These are phyloP conservation scores for Xanthoconium separans DNA, from an alignment of 1,284 basidiomycete species.

Conservation along the genomic window DNA sequence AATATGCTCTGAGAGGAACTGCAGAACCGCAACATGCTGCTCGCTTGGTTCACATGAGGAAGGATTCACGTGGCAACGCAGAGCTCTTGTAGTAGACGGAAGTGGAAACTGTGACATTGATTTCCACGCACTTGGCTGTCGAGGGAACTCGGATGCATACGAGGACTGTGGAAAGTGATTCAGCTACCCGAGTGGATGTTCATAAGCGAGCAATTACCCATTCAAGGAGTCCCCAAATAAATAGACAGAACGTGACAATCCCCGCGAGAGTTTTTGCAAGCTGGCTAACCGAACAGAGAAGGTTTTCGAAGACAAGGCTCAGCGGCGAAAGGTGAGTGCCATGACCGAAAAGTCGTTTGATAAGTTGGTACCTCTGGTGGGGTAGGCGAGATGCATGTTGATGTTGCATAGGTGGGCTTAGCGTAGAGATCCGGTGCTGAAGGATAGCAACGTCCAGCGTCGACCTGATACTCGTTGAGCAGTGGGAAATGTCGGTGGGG, in stretches of 20 bases:
- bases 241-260: conserved; percentile 21
- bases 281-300: conserved; percentile 13
- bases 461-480: conserved; percentile 2
- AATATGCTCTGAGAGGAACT: conserved; percentile 31
- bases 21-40: conserved; percentile 21
- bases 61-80: conserved; percentile 3
- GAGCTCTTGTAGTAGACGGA: conserved; percentile 4
- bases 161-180: conserved; percentile 18
- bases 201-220: conserved; percentile 9
- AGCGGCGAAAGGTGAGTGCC: background rate
- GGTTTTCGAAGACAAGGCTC: conserved; percentile 1
- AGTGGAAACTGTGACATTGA: conserved; percentile 13
- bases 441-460: conserved; percentile 16
- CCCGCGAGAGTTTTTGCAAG: conserved; percentile 16
- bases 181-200: background rate
- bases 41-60: conserved; percentile 8
- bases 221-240: conserved; percentile 29
- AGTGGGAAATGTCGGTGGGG: conserved; percentile 10
- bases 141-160: conserved; percentile 8
- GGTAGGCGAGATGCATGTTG: background rate
- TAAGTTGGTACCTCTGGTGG: background rate
- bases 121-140: conserved; percentile 7
- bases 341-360: background rate
- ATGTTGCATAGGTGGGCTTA: background rate
- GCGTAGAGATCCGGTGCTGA: conserved; percentile 12